Percentiles rank a stretch among this genome's conserved stretches.
These are phyloP conservation scores for Trichomonascaceae sp. DNA, from an alignment of 1,139 yeast species.

Conservation along the genomic window DNA sequence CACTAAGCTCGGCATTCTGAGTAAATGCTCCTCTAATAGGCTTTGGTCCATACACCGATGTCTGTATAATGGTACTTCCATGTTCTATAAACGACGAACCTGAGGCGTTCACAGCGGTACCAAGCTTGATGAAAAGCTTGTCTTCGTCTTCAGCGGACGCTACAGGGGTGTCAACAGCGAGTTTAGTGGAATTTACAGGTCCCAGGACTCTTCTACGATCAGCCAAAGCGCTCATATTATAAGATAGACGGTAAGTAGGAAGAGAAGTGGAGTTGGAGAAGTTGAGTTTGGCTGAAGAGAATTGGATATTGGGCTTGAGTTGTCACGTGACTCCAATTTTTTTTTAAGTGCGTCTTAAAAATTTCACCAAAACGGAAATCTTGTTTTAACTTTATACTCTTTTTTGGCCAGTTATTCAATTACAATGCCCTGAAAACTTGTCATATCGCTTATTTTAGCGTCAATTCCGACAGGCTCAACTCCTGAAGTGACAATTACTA, in stretches of 20 bases:
- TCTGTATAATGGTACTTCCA: slow-evolving; percentile 55
- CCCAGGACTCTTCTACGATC: slow-evolving; percentile 36
- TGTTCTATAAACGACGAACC: slow-evolving; percentile 81
- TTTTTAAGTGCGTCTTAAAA: too few species aligned
- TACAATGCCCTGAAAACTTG: too few species aligned
- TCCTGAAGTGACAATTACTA: too few species aligned
- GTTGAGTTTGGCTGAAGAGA: not conserved
- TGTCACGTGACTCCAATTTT: too few species aligned
- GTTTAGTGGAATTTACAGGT: slow-evolving; percentile 32
- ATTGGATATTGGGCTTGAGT: not conserved
- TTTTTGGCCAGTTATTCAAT: too few species aligned
- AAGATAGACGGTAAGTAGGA: too few species aligned
- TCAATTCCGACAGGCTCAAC: too few species aligned
- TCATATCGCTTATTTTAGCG: too few species aligned
- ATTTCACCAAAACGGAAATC: too few species aligned
- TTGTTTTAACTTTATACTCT: too few species aligned
- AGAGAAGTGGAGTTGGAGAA: not conserved
- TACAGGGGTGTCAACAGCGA: slow-evolving; percentile 12
- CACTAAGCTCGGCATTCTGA: slow-evolving; percentile 61
- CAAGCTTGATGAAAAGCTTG: slow-evolving; percentile 40
- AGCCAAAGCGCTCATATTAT: slow-evolving; percentile 24
- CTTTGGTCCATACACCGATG: slow-evolving; percentile 81
- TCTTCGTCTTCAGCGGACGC: slow-evolving; percentile 8
- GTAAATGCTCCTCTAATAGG: slow-evolving; percentile 76
- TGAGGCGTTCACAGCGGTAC: slow-evolving; percentile 63